Conservation (phyloP, 2,329 filamentous ascomycete species). For the Paramyrothecium roridum region DNA sequence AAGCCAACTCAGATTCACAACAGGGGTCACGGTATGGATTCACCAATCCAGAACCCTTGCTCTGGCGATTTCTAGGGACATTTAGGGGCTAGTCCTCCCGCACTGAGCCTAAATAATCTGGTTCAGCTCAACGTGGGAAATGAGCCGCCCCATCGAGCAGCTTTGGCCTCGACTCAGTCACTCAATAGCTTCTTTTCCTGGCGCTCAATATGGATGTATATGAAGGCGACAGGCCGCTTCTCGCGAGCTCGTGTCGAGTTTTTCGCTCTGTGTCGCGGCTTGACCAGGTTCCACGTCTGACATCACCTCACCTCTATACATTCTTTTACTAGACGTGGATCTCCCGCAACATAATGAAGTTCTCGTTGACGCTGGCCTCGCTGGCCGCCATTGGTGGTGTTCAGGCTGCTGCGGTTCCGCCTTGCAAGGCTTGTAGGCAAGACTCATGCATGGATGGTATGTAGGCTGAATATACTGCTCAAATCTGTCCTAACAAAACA, state of each 20-base stretch:
- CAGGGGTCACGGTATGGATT: too few relatives aligned
- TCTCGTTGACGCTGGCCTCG: not conserved
- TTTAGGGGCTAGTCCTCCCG: not conserved
- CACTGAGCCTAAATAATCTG: not conserved
- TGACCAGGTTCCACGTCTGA: not conserved
- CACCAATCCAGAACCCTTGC: not conserved
- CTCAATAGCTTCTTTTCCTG: too few relatives aligned
- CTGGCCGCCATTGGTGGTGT: constrained; percentile 10
- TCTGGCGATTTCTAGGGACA: not conserved
- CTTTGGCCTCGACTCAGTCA: not conserved
- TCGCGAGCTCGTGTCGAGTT: not conserved
- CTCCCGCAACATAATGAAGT: not conserved
- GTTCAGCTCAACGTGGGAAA: not conserved
- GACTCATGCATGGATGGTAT: constrained; percentile 8
- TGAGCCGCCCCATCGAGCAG: not conserved
- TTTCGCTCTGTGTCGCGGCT: not conserved
- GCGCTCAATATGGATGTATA: not conserved
- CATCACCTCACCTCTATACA: not conserved
- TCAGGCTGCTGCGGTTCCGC: constrained; percentile 4
- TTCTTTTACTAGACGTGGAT: not conserved
- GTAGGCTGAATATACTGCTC: not conserved
- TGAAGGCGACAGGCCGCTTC: not conserved
- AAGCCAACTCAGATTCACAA: too few relatives aligned
- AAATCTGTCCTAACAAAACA: not conserved
- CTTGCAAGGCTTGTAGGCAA: constrained; percentile 4